A percentile compares a stretch with the other conserved stretches of the same genome.
Conservation (phyloP, 331 rosid species). For the Saraca asoca region DNA sequence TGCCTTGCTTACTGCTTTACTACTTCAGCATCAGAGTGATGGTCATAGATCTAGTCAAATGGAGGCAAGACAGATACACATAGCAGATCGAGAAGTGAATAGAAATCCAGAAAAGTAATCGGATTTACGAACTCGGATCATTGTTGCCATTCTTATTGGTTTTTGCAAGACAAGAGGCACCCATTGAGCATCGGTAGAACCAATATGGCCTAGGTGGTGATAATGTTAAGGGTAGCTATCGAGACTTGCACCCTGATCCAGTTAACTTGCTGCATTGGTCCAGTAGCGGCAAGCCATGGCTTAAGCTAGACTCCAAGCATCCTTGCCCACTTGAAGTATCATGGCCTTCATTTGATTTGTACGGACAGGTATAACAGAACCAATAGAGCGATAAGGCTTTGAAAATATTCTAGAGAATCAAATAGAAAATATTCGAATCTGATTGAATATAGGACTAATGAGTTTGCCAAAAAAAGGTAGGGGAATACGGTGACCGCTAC, state of each 20-base stretch:
- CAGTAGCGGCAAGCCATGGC: conserved; percentile 83
- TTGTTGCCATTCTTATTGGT: conserved; percentile 75
- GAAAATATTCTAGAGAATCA: too few species aligned
- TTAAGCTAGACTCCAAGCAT: conserved; percentile 52
- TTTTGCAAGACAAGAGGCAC: conserved; percentile 73
- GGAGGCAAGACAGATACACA: conserved; percentile 65
- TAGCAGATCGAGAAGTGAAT: conserved; percentile 67
- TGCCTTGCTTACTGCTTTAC: too few species aligned
- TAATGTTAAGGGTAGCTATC: conserved; percentile 70
- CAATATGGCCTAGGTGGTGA: conserved; percentile 87
- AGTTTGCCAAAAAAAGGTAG: too few species aligned
- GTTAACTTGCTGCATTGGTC: conserved; percentile 86
- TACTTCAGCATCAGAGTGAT: conserved; percentile 69
- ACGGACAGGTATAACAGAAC: too few species aligned
- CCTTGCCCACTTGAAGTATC: conserved; percentile 71
- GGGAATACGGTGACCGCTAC: too few species aligned
- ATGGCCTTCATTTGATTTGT: conserved; percentile 71
- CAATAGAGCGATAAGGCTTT: too few species aligned
- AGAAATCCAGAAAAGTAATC: conserved; percentile 67
- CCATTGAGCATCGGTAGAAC: conserved; percentile 79
- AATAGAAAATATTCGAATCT: too few species aligned
- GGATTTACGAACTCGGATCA: conserved; percentile 82
- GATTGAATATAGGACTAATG: too few species aligned
- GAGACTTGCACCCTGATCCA: conserved; percentile 75
- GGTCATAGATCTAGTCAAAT: conserved; percentile 73